These are phyloP conservation scores for Colletotrichum costaricense DNA, from an alignment of 2,329 filamentous ascomycete species.

Conservation along the genomic window DNA sequence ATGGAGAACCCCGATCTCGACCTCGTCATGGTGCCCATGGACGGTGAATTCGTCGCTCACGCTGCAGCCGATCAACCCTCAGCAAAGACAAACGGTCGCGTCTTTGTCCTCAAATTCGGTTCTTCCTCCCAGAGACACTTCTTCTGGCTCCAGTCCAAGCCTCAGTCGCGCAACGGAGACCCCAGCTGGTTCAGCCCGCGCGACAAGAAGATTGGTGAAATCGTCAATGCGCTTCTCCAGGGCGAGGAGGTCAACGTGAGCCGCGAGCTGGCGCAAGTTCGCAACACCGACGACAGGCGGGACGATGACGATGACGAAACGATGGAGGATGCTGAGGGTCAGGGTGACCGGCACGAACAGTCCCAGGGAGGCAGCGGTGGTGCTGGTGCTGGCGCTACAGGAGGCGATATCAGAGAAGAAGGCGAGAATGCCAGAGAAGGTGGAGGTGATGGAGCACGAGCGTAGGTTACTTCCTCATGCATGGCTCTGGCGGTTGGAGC, in stretches of 20 bases:
- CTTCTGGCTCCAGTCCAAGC: conserved; percentile 96
- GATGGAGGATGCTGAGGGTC: conserved; percentile 81
- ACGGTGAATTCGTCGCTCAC: conserved; percentile 89
- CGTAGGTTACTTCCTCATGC: conserved; percentile 78
- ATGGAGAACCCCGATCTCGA: conserved; percentile 84
- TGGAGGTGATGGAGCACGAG: conserved; percentile 96
- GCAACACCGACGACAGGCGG: conserved; percentile 58
- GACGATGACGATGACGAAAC: conserved; percentile 79
- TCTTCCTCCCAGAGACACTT: conserved; percentile 92
- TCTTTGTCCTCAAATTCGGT: conserved; percentile 93
- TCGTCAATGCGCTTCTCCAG: conserved; percentile 86
- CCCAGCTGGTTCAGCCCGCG: conserved; percentile 84
- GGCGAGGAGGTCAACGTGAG: conserved; percentile 89
- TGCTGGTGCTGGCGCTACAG: conserved; percentile 87
- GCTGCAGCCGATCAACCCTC: conserved; percentile 63
- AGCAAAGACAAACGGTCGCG: conserved; percentile 83
- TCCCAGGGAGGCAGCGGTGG: conserved; percentile 77
- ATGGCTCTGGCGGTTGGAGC: conserved; percentile 22
- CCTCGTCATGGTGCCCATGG: conserved; percentile 91
- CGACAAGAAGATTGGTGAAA: conserved; percentile 87
- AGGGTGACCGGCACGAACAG: conserved; percentile 68
- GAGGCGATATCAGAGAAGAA: conserved; percentile 91
- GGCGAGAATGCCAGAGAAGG: conserved; percentile 90
- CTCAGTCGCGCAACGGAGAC: conserved; percentile 76
- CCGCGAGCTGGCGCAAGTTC: conserved; percentile 75